Evolutionary conservation across 106 monocot genomes (phyloP).

Genomic region (Dendrobium chrysotoxum): DNA sequence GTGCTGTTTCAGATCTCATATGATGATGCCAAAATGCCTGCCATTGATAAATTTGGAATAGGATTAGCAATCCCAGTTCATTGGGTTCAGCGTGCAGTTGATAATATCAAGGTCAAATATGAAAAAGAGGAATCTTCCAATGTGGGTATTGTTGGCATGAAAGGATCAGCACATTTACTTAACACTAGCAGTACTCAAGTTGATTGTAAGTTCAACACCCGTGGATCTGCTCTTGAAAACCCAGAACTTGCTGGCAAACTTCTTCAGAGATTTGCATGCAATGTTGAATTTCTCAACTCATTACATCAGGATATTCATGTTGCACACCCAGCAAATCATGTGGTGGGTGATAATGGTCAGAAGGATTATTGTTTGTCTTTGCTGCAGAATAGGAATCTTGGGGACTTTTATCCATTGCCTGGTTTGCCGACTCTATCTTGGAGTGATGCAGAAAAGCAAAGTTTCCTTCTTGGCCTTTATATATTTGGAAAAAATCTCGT

Average conservation of each 20-base stretch:
- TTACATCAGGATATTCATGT: slow-evolving; percentile 5
- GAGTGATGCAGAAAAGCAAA: slow-evolving; percentile 49
- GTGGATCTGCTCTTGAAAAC: slow-evolving; percentile 5
- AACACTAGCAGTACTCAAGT: neutral
- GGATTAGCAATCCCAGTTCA: slow-evolving; percentile 49
- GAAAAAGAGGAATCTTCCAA: neutral
- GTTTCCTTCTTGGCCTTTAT: slow-evolving; percentile 83
- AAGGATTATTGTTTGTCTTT: neutral
- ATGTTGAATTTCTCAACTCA: slow-evolving; percentile 11
- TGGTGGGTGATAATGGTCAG: neutral
- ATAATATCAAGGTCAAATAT: neutral
- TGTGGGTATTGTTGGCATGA: too few relatives aligned
- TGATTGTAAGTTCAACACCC: slow-evolving; percentile 3
- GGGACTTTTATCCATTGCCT: slow-evolving; percentile 36
- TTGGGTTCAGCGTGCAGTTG: slow-evolving; percentile 27
- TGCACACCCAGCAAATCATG: neutral
- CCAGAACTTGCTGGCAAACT: neutral
- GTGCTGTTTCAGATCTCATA: slow-evolving; percentile 13
- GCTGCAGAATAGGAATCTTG: slow-evolving; percentile 4
- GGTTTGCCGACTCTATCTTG: slow-evolving; percentile 26
- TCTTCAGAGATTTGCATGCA: slow-evolving; percentile 10
- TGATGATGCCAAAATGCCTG: slow-evolving; percentile 1
- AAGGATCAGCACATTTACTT: neutral
- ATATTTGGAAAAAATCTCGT: slow-evolving; percentile 82
- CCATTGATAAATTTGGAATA: slow-evolving; percentile 18